These are phyloP conservation scores for Rhodotorula sp. DNA, from an alignment of 1,284 basidiomycete species.

Conservation along the genomic window DNA sequence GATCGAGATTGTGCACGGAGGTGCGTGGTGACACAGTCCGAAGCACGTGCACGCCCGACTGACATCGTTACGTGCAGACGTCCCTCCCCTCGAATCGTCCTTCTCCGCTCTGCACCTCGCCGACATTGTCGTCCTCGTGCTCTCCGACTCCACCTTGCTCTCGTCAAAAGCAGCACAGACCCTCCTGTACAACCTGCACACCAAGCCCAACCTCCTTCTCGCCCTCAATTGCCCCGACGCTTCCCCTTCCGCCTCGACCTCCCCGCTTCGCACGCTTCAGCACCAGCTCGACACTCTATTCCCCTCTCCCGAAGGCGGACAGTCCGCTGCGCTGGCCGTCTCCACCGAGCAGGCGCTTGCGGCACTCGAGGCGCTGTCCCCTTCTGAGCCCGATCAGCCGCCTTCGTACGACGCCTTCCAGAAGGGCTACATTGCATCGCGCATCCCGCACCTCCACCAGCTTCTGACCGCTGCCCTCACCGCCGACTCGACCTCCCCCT, in stretches of 20 bases:
- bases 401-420: constrained; percentile 29
- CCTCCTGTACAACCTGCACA: constrained; percentile 23
- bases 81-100: constrained; percentile 30
- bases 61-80: constrained; percentile 1
- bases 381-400: constrained; percentile 4
- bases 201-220: constrained; percentile 36
- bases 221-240: constrained; percentile 31
- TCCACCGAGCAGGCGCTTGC: constrained; percentile 31
- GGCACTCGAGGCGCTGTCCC: constrained; percentile 21
- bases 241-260: constrained; percentile 13
- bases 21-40: not conserved
- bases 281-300: constrained; percentile 25
- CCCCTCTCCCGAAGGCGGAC: not conserved
- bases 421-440: constrained; percentile 23
- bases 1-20: constrained; percentile 33
- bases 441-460: constrained; percentile 26
- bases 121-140: constrained; percentile 37
- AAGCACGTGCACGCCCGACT: too few relatives aligned
- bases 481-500: not conserved
- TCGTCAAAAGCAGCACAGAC: constrained; percentile 6
- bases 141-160: constrained; percentile 27
- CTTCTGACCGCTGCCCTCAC: constrained; percentile 6
- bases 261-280: constrained; percentile 17
- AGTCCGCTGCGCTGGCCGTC: constrained; percentile 10
- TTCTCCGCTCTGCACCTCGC: constrained; percentile 30